Base-by-base conservation (phyloP, 805 yeast species). In the Starmera dryadoides region DNA sequence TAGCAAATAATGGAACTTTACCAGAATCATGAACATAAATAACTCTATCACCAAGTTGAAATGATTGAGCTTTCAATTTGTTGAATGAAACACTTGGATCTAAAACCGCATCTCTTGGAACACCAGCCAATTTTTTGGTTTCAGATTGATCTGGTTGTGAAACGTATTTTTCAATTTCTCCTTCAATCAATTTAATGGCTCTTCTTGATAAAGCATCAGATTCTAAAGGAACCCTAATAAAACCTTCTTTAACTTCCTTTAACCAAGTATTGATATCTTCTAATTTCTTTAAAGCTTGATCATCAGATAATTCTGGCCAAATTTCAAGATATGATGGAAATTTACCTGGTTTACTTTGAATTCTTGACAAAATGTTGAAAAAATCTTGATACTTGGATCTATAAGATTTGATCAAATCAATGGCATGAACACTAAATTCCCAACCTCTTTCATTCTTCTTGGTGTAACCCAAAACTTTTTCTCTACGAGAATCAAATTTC, bases 401-500 rank as follows among this genome's bases (percentile, higher is more conserved):
- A 57, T 87, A 93, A 23, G 75, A 79, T 36, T 67, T 63, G 35
- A 93, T 59, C 45, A 89, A 65, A 26, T 73, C 69, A 30, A 84
- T 61, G 0, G 97, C 94, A 49, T 81, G 64, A 9, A 77, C 79
- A 46, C 94, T 84, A 59, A 69, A 93, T 49, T 80, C 87, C 98
- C 98, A 93, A 18, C 78, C 80, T 37, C 69, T 68, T 20, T 67
- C 73, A 32, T 62, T 66, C 52, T 80, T 78, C 42, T 79, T 73
- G 2, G 96, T 79, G 63, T 79, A 91, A 4, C 98, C 98, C 45
- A 89, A 69, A 3, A 86, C 98, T 60, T 91, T 91, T 52, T 76
- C 73, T 49, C 87, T 77, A 43, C 77, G 75, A 18, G 76, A 75
- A 47, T 89, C 96, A 60, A 81, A 84, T 62, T 89, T 89, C 58